Conservation (phyloP, 257 asterid species). For the Capsicum chinense region DNA sequence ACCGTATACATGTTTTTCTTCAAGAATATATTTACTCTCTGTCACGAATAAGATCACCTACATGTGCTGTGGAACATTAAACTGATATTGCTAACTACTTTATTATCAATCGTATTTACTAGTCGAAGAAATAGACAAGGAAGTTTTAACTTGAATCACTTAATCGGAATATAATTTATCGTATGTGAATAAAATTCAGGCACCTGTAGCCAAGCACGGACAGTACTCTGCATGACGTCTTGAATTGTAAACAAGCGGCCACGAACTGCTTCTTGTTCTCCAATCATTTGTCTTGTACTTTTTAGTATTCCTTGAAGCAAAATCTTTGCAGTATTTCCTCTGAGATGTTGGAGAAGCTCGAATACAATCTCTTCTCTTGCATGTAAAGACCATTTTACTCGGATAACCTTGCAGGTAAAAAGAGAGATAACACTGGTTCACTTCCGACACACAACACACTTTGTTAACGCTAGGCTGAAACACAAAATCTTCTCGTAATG, state of each 20-base stretch:
- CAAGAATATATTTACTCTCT: neutral
- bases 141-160: neutral
- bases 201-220: conserved; percentile 98
- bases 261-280: conserved; percentile 99
- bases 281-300: conserved; percentile 92
- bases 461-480: neutral
- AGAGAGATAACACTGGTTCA: neutral
- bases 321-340: conserved; percentile 63
- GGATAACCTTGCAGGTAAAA: conserved; percentile 59
- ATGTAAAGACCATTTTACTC: conserved; percentile 97
- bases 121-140: conserved; percentile 2
- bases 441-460: neutral
- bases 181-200: neutral
- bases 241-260: conserved; percentile 95
- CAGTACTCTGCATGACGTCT: conserved; percentile 97
- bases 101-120: neutral
- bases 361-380: conserved; percentile 97
- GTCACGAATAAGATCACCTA: neutral
- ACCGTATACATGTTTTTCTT: neutral
- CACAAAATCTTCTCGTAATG: conserved; percentile 8
- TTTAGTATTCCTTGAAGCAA: conserved; percentile 76
- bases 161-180: neutral
- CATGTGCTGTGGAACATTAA: neutral
- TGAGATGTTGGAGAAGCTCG: conserved; percentile 90
- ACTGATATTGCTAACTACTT: neutral